A percentile compares a stretch with the other conserved stretches of the same genome.
phyloP scores from a whole-genome alignment of 2,329 filamentous ascomycete genomes.

The Claviceps lovelessii region DNA sequence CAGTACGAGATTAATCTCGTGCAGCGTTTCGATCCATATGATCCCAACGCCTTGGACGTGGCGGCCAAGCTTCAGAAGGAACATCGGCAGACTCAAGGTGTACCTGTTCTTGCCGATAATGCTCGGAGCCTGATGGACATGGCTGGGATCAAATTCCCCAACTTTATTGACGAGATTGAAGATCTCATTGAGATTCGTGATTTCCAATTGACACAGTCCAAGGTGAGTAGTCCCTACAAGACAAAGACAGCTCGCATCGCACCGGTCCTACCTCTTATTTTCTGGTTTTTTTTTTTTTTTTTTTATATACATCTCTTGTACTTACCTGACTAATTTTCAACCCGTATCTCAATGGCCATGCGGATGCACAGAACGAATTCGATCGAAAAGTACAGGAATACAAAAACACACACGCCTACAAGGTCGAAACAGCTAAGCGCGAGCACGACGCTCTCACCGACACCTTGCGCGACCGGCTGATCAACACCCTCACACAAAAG shows the following conservation, averaged over 20 bases:
- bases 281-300: no score
- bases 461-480: slow-evolving; percentile 51
- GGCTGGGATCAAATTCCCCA: slow-evolving; percentile 71
- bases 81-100: slow-evolving; percentile 32
- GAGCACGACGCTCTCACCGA: slow-evolving; percentile 45
- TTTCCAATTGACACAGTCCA: slow-evolving; percentile 63
- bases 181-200: slow-evolving; percentile 79
- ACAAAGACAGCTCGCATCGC: neutral
- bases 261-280: no score
- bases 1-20: slow-evolving; percentile 82
- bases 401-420: slow-evolving; percentile 45
- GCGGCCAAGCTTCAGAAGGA: slow-evolving; percentile 48
- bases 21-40: slow-evolving; percentile 71
- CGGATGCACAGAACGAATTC: slow-evolving; percentile 38
- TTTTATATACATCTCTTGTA: no score
- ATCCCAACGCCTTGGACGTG: slow-evolving; percentile 55
- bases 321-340: no score
- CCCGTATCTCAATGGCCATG: no score
- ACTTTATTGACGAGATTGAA: slow-evolving; percentile 77
- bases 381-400: slow-evolving; percentile 47
- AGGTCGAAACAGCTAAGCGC: slow-evolving; percentile 45
- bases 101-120: slow-evolving; percentile 24
- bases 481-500: slow-evolving; percentile 50
- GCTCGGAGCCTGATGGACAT: slow-evolving; percentile 50
- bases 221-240: slow-evolving; percentile 39